These are phyloP conservation scores for Boletellus ananiceps DNA, from an alignment of 768 basidiomycete species.

Conservation along the genomic window DNA sequence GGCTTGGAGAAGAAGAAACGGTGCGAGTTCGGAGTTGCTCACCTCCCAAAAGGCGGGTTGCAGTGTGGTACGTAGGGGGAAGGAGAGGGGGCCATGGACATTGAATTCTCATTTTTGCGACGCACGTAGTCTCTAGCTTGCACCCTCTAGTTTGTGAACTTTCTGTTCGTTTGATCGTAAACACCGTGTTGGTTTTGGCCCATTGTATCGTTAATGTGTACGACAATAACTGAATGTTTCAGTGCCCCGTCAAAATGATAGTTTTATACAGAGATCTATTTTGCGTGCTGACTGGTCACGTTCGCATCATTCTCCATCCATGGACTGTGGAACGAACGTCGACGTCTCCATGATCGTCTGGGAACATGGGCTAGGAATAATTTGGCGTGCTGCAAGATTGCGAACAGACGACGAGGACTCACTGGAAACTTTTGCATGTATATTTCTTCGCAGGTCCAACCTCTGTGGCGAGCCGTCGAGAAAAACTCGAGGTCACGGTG, in stretches of 20 bases:
- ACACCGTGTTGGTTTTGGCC: not conserved
- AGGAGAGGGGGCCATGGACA: not conserved
- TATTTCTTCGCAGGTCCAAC: slow-evolving; percentile 74
- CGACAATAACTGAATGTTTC: not conserved
- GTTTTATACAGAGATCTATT: no score
- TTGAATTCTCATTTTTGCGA: not conserved
- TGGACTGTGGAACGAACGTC: slow-evolving; percentile 77
- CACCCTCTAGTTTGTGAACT: not conserved
- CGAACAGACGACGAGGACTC: slow-evolving; percentile 11
- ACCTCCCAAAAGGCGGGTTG: no score
- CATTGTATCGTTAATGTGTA: not conserved
- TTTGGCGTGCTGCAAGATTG: not conserved
- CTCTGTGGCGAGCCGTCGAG: slow-evolving; percentile 48
- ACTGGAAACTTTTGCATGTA: slow-evolving; percentile 62
- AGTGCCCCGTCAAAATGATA: no score
- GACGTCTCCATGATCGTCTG: slow-evolving; percentile 78
- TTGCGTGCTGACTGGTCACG: not conserved
- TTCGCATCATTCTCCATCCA: slow-evolving; percentile 62
- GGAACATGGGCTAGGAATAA: slow-evolving; percentile 74
- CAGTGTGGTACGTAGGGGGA: not conserved
- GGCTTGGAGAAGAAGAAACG: no score
- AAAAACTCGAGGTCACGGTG: slow-evolving; percentile 84
- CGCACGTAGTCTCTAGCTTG: not conserved
- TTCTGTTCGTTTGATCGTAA: not conserved
- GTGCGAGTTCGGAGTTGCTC: no score